Percentiles rank a stretch among this genome's conserved stretches.
phyloP scores from a whole-genome alignment of 106 monocot species.

The Acorus calamus region DNA sequence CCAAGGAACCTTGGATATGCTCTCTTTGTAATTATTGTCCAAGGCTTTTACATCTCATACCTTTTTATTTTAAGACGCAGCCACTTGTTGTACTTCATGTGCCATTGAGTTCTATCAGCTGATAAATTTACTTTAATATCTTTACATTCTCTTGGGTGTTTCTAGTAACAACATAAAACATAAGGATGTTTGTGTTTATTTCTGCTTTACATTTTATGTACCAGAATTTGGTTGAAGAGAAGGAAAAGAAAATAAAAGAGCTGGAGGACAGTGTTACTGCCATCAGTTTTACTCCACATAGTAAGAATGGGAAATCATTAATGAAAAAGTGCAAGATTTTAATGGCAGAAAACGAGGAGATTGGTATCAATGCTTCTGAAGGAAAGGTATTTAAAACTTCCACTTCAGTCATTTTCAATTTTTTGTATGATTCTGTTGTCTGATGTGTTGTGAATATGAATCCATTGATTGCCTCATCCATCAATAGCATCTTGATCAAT shows the following conservation, averaged over 20 bases:
- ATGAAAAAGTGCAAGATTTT: slow-evolving; percentile 95
- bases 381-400: slow-evolving; percentile 48
- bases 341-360: slow-evolving; percentile 96
- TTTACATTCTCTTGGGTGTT: neutral
- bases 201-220: neutral
- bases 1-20: too few species aligned
- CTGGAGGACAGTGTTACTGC: slow-evolving; percentile 93
- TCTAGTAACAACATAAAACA: too few species aligned
- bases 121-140: neutral
- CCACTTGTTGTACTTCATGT: too few species aligned
- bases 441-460: too few species aligned
- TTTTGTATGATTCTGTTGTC: neutral
- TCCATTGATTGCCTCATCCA: too few species aligned
- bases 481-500: too few species aligned
- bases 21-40: too few species aligned
- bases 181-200: neutral
- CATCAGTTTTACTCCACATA: slow-evolving; percentile 78
- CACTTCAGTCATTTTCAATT: too few species aligned
- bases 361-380: slow-evolving; percentile 88
- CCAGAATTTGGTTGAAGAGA: slow-evolving; percentile 88
- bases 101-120: neutral
- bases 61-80: too few species aligned
- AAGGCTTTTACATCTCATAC: too few species aligned
- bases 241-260: slow-evolving; percentile 95
- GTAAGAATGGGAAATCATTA: slow-evolving; percentile 83